Evolutionary conservation across 331 rosid genomes (phyloP), one percentile per base, ranked within the genome.

Genomic region (Pyrus hybrid): DNA sequence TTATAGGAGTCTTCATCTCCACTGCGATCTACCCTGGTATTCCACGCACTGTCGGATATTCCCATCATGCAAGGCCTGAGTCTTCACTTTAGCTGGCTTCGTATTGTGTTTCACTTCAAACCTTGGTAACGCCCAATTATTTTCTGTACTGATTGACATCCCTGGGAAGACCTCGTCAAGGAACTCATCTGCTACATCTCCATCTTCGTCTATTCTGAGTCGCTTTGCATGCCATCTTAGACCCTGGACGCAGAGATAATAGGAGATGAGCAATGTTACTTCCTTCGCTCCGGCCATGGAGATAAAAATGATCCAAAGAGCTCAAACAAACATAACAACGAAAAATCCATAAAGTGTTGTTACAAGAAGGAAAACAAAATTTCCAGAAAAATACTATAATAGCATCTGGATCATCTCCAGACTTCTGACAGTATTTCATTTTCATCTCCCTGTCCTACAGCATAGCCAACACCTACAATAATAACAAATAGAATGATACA

Each of bases 101-200:
- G 87, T 75, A 73, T 76, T 77, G 51, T 76, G n/a, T 72, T 90
- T 95, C 65, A 76, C 77, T 82, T 80, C 85, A 88, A 92, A 90
- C 82, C 80, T 86, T 11, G 92, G 54, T 4, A 76, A 33, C 60
- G 79, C 72, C 77, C 73, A 81, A 21, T 78, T 68, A 22, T 77
- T 80, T 70, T 75, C 87, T 22, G 68, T 64, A 54, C 29, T 54
- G 35, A 83, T 53, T 53, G 71, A 71, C 17, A 18, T 64, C 74
- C 71, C 84, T 17, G 83, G 80, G 65, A 75, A 66, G 58, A 95
- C 86, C 84, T 95, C 97, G 1, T 89, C 93, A 11, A 92, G 79
- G 85, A 95, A 95, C 67, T 87, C 87, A 45, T 90, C 88, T 1
- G 97, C 99, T 26, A 94, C 86, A 78, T 95, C 97, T 80, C 99